A percentile compares a stretch with the other conserved stretches of the same genome.
Conservation (phyloP, 352 stramenopile genomes). For the Phytophthora constricta region DNA sequence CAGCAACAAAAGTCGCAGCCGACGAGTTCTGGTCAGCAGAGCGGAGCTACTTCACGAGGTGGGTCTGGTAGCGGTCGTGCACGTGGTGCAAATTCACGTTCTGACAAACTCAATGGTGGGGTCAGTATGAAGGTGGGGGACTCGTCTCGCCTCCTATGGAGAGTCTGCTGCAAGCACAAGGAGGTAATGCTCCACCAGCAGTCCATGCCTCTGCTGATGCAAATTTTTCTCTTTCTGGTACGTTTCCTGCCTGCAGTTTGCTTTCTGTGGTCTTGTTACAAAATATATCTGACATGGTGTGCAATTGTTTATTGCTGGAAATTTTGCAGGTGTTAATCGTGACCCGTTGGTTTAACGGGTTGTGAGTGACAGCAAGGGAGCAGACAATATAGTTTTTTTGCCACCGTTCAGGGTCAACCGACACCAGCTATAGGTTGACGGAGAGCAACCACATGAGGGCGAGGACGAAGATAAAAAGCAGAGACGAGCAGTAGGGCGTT, state of each 20-base stretch:
- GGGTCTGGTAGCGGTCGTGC: slow-evolving; percentile 23
- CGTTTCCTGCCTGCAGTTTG: not conserved
- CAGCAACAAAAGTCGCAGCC: slow-evolving; percentile 37
- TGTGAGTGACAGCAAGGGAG: slow-evolving; percentile 6
- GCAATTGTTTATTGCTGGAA: not conserved
- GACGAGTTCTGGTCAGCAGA: slow-evolving; percentile 19
- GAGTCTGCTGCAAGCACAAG: slow-evolving; percentile 40
- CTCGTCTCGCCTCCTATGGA: slow-evolving; percentile 42
- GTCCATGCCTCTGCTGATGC: slow-evolving; percentile 11
- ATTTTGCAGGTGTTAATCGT: slow-evolving; percentile 24
- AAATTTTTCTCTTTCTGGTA: slow-evolving; percentile 18
- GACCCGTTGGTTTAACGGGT: slow-evolving; percentile 34
- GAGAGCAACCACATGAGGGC: slow-evolving; percentile 13
- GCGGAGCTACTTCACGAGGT: slow-evolving; percentile 36
- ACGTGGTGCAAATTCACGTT: slow-evolving; percentile 17
- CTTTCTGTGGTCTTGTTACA: not conserved
- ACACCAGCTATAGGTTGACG: slow-evolving; percentile 7
- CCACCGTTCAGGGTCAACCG: slow-evolving; percentile 16
- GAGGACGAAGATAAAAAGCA: slow-evolving; percentile 13
- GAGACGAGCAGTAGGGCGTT: slow-evolving; percentile 7
- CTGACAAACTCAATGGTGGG: slow-evolving; percentile 39
- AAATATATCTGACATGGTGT: slow-evolving; percentile 24
- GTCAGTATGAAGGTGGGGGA: slow-evolving; percentile 33
- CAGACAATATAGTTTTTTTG: slow-evolving; percentile 35
- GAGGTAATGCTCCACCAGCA: slow-evolving; percentile 7